Conservation (phyloP, 345 rosid genomes). For the Populus deltoides region DNA sequence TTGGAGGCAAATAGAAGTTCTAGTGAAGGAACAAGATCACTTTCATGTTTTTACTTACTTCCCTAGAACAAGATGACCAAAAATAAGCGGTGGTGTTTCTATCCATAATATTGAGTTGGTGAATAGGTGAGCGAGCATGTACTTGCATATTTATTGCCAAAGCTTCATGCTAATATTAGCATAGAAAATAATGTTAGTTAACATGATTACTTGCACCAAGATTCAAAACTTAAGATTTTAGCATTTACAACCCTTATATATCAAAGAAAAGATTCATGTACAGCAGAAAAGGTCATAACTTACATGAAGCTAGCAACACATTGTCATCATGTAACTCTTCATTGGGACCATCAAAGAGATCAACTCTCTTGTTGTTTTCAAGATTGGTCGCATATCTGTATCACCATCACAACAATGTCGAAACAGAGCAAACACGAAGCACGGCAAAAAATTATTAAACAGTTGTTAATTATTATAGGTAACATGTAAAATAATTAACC, state of each 20-base stretch:
- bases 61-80: background rate
- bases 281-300: slow-evolving; percentile 17
- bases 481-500: background rate
- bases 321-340: slow-evolving; percentile 84
- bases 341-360: slow-evolving; percentile 83
- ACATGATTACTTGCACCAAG: background rate
- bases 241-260: background rate
- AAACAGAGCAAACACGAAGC: slow-evolving; percentile 12
- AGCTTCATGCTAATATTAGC: background rate
- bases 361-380: slow-evolving; percentile 77
- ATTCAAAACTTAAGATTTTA: background rate
- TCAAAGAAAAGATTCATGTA: background rate
- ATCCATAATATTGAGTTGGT: background rate
- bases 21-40: background rate
- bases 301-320: slow-evolving; percentile 83
- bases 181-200: background rate
- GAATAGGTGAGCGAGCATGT: background rate
- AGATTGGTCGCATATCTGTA: slow-evolving; percentile 70
- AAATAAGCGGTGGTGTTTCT: background rate
- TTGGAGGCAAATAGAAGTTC: background rate
- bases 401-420: slow-evolving; percentile 16
- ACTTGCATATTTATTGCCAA: background rate
- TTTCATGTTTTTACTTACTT: background rate
- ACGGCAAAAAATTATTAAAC: background rate
- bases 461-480: background rate